Conservation (phyloP, 1,139 yeast genomes). For the Eremothecium gossypii region DNA sequence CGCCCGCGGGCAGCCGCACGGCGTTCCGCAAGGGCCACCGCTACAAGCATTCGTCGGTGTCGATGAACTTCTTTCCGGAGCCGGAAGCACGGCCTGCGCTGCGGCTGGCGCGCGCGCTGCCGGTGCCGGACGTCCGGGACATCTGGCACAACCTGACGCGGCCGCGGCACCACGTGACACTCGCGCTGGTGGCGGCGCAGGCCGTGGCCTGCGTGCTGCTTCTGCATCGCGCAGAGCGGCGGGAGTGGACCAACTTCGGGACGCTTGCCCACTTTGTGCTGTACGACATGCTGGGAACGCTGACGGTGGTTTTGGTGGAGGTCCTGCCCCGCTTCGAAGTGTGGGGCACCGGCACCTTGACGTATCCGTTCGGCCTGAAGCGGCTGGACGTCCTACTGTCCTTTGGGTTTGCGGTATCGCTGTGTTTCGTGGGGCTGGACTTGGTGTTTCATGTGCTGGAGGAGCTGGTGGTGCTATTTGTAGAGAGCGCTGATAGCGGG, state of each 20-base stretch:
- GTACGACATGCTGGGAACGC: constrained; percentile 77
- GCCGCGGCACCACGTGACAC: constrained; percentile 54
- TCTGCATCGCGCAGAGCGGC: constrained; percentile 51
- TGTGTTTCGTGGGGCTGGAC: constrained; percentile 87
- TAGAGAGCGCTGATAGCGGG: constrained; percentile 26
- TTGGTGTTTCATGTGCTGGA: constrained; percentile 76
- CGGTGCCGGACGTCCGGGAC: constrained; percentile 67
- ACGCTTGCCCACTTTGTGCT: constrained; percentile 82
- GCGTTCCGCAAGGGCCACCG: constrained; percentile 85
- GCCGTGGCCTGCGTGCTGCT: constrained; percentile 32
- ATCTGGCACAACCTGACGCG: constrained; percentile 51
- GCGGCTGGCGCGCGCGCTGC: constrained; percentile 67
- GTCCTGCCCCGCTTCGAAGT: constrained; percentile 83
- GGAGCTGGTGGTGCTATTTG: constrained; percentile 50
- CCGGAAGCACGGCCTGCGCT: constrained; percentile 68
- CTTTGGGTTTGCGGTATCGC: constrained; percentile 75
- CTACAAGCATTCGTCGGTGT: constrained; percentile 93
- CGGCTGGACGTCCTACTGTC: constrained; percentile 81
- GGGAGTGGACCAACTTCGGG: constrained; percentile 52
- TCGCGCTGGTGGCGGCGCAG: constrained; percentile 34
- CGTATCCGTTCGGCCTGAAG: constrained; percentile 86
- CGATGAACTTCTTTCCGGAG: constrained; percentile 91
- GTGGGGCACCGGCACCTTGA: constrained; percentile 78
- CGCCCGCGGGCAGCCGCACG: constrained; percentile 20
- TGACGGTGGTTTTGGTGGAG: constrained; percentile 62